These are phyloP conservation scores for Odonthalia washingtoniensis DNA, from an alignment of 31 red algal species.

Conservation along the genomic window DNA sequence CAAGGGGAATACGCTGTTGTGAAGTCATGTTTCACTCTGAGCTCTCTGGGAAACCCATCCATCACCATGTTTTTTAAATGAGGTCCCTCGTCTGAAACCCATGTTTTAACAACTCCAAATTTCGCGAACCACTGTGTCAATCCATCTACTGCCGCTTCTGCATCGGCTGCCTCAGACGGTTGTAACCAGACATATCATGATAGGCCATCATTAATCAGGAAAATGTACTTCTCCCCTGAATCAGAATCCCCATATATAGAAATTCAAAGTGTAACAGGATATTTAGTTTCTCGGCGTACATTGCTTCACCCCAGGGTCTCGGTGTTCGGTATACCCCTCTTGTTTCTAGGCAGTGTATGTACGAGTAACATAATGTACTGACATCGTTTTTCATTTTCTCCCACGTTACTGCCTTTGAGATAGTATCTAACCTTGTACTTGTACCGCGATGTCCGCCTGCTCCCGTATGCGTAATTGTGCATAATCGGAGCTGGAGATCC, in stretches of 20 bases:
- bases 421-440: neutral
- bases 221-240: neutral
- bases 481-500: slow-evolving; percentile 26
- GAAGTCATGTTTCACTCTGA: slow-evolving; percentile 16
- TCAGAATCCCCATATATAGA: too few relatives aligned
- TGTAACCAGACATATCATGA: slow-evolving; percentile 14
- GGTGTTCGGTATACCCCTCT: too few relatives aligned
- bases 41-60: neutral
- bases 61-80: slow-evolving; percentile 53
- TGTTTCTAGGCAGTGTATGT: slow-evolving; percentile 19
- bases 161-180: neutral
- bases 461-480: slow-evolving; percentile 19
- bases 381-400: neutral
- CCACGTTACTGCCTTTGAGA: slow-evolving; percentile 15
- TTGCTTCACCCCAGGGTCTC: too few relatives aligned
- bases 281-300: too few relatives aligned
- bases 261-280: too few relatives aligned
- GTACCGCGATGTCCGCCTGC: slow-evolving; percentile 13
- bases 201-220: neutral
- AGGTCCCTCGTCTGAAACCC: slow-evolving; percentile 37
- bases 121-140: slow-evolving; percentile 12
- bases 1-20: neutral
- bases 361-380: neutral
- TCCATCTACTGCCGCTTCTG: neutral
- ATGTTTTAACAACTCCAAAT: slow-evolving; percentile 35